Evolutionary conservation across 164 flowering plant species (phyloP), one percentile per base, ranked within the genome.

Genomic region (Aristolochia contorta): DNA sequence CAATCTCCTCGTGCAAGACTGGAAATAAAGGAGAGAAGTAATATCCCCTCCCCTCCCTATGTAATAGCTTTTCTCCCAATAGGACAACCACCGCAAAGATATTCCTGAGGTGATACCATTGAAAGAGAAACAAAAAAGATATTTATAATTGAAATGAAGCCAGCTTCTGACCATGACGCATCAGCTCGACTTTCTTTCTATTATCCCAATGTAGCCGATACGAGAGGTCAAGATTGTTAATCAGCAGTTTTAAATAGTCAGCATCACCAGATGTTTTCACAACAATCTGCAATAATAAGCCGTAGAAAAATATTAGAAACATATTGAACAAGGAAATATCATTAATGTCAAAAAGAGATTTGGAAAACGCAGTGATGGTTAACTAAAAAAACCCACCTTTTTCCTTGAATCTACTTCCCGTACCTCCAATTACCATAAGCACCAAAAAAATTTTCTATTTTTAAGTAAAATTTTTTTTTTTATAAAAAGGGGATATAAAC

Each of bases 141-240:
- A 20, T 22, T 53, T 69, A 89, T 56, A 92, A 63, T 62, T 73
- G 92, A 73, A 87, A 90, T 63, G 71, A 76, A 55, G 93, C 93
- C 65, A 93, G 62, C 64, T 86, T 85, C 9, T 71, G 78, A 57
- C 86, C 82, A 59, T 86, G 94, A 46, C 80, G 77, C 16, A 65
- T 50, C 23, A 93, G 86, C 43, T 68, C 57, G 15, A 86, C 84
- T 69, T 84, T 81, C 48, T 91, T 76, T 47, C 69, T 77, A 56
- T 73, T 78, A 51, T 64, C 75, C 99, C 99, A 93, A 67, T 78
- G 84, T 20, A 93, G 72, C 57, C 82, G 84, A 71, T 90, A 90
- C 13, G 91, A 85, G 32, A 93, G 84, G 71, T 93, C 96, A 22
- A 93, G 79, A 74, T 83, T 84, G 48, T 86, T 86, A 63, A 88